Evolutionary conservation across 768 basidiomycete genomes (phyloP).

Genomic region (Pleurotus salmoneostramineus): DNA sequence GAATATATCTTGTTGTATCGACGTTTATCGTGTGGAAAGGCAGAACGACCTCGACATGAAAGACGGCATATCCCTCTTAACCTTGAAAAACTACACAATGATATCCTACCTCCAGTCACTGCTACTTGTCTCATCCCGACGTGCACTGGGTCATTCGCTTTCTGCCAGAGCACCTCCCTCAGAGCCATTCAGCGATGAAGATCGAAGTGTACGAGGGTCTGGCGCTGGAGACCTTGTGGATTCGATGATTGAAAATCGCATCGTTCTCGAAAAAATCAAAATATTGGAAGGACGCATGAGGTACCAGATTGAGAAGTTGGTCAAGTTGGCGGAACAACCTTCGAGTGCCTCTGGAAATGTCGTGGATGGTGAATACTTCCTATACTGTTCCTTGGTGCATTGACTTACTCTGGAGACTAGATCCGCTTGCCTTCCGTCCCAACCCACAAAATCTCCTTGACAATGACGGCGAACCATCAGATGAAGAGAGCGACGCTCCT

Average conservation of each 20-base stretch:
- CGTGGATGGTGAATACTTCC: constrained; percentile 51
- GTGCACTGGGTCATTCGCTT: constrained; percentile 64
- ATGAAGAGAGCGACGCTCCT: constrained; percentile 16
- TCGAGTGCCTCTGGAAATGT: constrained; percentile 35
- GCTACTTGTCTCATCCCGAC: constrained; percentile 67
- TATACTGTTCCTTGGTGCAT: neutral
- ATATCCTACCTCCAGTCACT: constrained; percentile 85
- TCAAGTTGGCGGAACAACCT: constrained; percentile 65
- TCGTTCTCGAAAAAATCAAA: constrained; percentile 87
- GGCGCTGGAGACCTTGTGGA: constrained; percentile 76
- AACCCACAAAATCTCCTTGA: constrained; percentile 73
- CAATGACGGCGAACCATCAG: constrained; percentile 29
- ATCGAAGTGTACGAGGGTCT: constrained; percentile 52
- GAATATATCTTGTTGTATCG: neutral
- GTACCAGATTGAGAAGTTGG: constrained; percentile 95
- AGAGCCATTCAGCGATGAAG: constrained; percentile 45
- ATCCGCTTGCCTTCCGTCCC: constrained; percentile 89
- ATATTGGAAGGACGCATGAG: constrained; percentile 82
- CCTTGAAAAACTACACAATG: constrained; percentile 81
- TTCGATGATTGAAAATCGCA: constrained; percentile 71
- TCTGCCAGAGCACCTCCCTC: constrained; percentile 42
- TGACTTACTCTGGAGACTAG: constrained; percentile 33
- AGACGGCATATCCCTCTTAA: constrained; percentile 88
- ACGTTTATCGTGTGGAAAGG: constrained; percentile 13
- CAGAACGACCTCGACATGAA: constrained; percentile 41